Conservation (phyloP, 176 grass and related monocot species). For the Rhipidocladum racemiflorum region DNA sequence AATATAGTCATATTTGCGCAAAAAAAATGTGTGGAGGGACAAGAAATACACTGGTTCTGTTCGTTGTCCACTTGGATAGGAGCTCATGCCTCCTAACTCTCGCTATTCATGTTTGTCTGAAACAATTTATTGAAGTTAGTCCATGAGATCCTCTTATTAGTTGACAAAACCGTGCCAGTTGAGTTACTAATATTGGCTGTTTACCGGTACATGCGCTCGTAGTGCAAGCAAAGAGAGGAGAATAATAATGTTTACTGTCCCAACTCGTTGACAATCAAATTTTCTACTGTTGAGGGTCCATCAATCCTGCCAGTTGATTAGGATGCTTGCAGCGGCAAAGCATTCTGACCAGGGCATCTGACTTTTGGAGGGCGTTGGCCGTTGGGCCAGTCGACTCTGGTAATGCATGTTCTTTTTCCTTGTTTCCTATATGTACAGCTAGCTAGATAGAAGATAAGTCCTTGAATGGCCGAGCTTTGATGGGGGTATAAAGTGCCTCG, state of each 20-base stretch:
- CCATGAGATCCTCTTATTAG: neutral
- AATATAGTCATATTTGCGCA: too few relatives aligned
- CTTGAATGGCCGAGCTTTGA: neutral
- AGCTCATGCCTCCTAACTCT: neutral
- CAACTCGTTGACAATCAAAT: constrained; percentile 23
- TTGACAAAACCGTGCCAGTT: constrained; percentile 6
- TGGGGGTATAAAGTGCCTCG: neutral
- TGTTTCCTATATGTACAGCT: neutral
- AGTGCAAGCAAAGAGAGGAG: neutral
- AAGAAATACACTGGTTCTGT: neutral
- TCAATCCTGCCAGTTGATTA: constrained; percentile 38
- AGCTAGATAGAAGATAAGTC: neutral
- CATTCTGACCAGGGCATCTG: constrained; percentile 13
- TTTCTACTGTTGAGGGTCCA: constrained; percentile 5
- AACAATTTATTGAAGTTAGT: neutral
- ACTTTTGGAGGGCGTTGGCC: neutral
- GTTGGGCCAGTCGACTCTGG: neutral
- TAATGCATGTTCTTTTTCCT: neutral
- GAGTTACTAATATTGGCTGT: neutral
- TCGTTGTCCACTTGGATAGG: neutral
- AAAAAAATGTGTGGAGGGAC: too few relatives aligned
- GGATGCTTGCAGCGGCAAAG: constrained; percentile 1
- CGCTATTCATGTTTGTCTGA: neutral
- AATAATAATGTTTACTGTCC: neutral
- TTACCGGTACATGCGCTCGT: constrained; percentile 2